These are phyloP conservation scores for Micractinium sp. DNA, from an alignment of 139 green algal genomes.

Conservation along the genomic window DNA sequence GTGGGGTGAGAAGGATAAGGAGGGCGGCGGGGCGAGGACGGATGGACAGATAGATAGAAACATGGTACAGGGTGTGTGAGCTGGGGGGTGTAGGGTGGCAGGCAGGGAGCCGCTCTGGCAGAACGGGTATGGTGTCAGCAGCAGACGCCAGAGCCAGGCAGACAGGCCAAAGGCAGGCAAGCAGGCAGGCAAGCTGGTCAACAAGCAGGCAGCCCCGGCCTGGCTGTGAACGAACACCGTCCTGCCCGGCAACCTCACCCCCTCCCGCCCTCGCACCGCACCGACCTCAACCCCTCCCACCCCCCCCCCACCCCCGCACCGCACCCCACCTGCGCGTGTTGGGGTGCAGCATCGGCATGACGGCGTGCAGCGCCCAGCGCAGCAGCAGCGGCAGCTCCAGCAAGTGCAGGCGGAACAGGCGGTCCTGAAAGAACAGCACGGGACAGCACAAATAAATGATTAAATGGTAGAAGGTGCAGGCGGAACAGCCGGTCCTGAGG, in stretches of 20 bases:
- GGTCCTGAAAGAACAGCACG: background rate
- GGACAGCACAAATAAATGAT: too few species aligned
- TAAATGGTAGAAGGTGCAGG: too few species aligned
- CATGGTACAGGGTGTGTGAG: too few species aligned
- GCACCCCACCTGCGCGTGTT: constrained; percentile 22
- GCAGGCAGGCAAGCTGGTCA: background rate
- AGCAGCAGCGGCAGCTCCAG: constrained; percentile 51
- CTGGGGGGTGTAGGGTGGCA: background rate
- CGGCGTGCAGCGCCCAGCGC: constrained; percentile 40
- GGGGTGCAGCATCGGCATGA: constrained; percentile 40
- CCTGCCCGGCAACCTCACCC: background rate
- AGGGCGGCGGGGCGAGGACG: too few species aligned
- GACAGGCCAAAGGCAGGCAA: background rate
- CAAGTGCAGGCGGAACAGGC: constrained; percentile 53
- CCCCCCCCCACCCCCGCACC: background rate
- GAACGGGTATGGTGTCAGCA: background rate
- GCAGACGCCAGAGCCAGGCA: too few species aligned
- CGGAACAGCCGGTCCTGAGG: background rate
- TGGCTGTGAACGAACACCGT: too few species aligned
- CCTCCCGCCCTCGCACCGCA: background rate
- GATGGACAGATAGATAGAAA: too few species aligned
- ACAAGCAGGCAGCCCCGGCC: background rate
- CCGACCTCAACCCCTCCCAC: background rate
- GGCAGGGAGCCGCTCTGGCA: too few species aligned
- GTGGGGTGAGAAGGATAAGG: background rate